Evolutionary conservation across 2,329 filamentous ascomycete species (phyloP).

Genomic region (Dothideomycetes sp.): DNA sequence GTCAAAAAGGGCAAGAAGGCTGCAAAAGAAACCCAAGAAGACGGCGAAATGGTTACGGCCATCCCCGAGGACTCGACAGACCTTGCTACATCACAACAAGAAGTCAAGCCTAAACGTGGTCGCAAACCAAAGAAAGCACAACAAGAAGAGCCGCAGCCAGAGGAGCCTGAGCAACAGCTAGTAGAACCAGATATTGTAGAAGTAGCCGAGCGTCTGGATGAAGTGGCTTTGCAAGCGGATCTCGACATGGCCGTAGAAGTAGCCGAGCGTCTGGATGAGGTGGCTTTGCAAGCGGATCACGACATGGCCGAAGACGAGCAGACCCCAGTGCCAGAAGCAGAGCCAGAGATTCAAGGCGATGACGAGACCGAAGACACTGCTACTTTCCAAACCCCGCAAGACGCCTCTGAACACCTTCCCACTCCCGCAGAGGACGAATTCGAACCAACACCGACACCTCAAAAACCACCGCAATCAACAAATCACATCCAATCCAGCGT

Average conservation of each 20-base stretch:
- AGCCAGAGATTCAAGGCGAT: conserved; percentile 15
- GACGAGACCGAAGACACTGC: conserved; percentile 41
- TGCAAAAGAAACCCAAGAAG: conserved; percentile 10
- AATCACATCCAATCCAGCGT: not conserved
- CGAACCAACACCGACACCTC: conserved; percentile 21
- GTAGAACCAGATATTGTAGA: conserved; percentile 2
- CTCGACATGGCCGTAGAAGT: too few species aligned
- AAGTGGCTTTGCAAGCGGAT: too few species aligned
- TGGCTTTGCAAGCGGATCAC: too few species aligned
- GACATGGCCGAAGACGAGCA: too few species aligned
- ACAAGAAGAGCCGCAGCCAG: conserved; percentile 8
- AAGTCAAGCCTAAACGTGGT: conserved; percentile 7
- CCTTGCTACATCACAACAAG: conserved; percentile 1
- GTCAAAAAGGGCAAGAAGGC: conserved; percentile 12
- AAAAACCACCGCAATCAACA: conserved; percentile 11
- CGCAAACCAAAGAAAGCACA: conserved; percentile 7
- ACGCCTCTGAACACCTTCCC: conserved; percentile 3
- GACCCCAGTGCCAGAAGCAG: conserved; percentile 10
- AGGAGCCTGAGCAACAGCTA: conserved; percentile 1
- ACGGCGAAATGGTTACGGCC: conserved; percentile 1
- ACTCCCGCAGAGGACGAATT: conserved; percentile 22
- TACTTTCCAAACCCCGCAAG: conserved; percentile 4
- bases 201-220: conserved; percentile 2
- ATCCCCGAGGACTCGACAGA: not conserved
- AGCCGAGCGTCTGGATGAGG: too few species aligned